Percentiles rank a stretch among this genome's conserved stretches.
phyloP scores from a whole-genome alignment of 2,329 filamentous ascomycete species.

The Nemania diffusa region DNA sequence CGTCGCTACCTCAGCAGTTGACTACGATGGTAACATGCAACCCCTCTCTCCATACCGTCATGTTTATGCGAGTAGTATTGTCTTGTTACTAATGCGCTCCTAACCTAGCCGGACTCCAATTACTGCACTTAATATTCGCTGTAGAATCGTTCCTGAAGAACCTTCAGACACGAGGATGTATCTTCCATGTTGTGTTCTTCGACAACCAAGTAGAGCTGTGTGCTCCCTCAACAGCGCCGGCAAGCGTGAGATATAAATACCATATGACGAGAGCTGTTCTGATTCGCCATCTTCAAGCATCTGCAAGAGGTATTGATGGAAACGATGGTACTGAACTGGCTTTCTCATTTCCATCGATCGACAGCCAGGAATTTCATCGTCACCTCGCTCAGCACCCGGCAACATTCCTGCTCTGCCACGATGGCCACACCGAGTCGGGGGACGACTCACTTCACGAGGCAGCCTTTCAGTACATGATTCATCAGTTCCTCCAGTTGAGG shows the following conservation, averaged over 20 bases:
- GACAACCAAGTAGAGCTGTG: constrained; percentile 65
- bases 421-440: constrained; percentile 56
- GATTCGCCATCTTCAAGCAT: constrained; percentile 66
- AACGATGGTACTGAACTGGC: constrained; percentile 52
- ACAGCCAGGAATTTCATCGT: constrained; percentile 60
- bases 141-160: constrained; percentile 73
- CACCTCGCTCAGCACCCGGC: constrained; percentile 66
- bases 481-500: constrained; percentile 29
- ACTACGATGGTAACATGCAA: constrained; percentile 63
- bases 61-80: neutral
- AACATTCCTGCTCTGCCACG: constrained; percentile 76
- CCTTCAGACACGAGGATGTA: constrained; percentile 71
- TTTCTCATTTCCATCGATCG: constrained; percentile 57
- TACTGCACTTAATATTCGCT: constrained; percentile 75
- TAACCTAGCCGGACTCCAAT: constrained; percentile 61
- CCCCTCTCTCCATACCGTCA: neutral
- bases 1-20: constrained; percentile 69
- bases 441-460: neutral
- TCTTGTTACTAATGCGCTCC: constrained; percentile 7
- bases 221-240: constrained; percentile 57
- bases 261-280: constrained; percentile 70
- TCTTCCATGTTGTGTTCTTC: constrained; percentile 79
- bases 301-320: neutral
- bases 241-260: constrained; percentile 59
- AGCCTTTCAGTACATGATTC: constrained; percentile 33